Evolutionary conservation across 2,329 filamentous ascomycete species (phyloP).

Genomic region (Pleoardoris graminearum): DNA sequence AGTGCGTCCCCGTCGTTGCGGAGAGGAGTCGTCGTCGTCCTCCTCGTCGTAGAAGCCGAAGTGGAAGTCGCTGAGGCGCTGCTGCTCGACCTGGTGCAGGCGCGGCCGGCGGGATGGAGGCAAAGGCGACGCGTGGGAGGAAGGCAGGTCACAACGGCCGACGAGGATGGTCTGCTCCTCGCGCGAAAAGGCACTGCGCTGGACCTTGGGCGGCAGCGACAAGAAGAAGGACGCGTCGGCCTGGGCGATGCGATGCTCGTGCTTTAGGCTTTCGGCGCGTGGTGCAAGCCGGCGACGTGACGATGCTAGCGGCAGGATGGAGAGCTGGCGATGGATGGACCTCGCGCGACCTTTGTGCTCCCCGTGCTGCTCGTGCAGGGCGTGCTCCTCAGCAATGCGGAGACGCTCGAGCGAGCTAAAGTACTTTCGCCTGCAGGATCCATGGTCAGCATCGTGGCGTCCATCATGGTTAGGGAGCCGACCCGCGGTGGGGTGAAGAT

Average conservation of each 20-base stretch:
- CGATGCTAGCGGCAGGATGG: constrained; percentile 22
- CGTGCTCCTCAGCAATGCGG: constrained; percentile 62
- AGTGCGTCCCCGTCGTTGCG: constrained; percentile 18
- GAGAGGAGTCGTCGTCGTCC: not conserved
- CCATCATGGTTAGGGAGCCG: constrained; percentile 36
- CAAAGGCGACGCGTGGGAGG: constrained; percentile 22
- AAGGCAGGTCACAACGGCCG: constrained; percentile 52
- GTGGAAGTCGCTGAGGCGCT: constrained; percentile 39
- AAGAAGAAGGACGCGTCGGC: constrained; percentile 70
- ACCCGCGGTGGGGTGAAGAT: constrained; percentile 24
- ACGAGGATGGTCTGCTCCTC: constrained; percentile 70
- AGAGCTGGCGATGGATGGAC: constrained; percentile 21
- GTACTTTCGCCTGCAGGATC: constrained; percentile 60
- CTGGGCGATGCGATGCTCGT: constrained; percentile 48
- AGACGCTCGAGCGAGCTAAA: constrained; percentile 74
- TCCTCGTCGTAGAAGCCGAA: constrained; percentile 26
- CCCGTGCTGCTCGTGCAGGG: constrained; percentile 27
- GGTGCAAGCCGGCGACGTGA: constrained; percentile 32
- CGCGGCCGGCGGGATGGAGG: constrained; percentile 12
- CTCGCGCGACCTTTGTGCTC: constrained; percentile 31
- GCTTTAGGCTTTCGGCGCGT: constrained; percentile 40
- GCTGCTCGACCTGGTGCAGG: constrained; percentile 28
- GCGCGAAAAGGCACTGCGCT: constrained; percentile 68
- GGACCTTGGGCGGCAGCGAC: constrained; percentile 72
- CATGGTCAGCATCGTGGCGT: constrained; percentile 23